phyloP scores from a whole-genome alignment of 352 stramenopile species.

The Globisporangium ultimum region DNA sequence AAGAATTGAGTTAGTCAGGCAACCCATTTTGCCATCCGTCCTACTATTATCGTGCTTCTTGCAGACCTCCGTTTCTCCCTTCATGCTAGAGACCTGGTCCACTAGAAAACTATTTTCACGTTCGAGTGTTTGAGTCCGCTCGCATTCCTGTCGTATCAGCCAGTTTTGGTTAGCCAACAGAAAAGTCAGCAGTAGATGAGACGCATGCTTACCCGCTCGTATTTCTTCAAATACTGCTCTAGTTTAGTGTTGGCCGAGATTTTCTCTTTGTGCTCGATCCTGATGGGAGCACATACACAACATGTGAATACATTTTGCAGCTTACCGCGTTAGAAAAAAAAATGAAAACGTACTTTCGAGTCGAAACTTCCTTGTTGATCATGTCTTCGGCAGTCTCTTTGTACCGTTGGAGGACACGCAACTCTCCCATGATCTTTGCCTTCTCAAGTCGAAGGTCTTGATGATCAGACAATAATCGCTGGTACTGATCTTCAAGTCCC shows the following conservation, averaged over 20 bases:
- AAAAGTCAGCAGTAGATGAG: not conserved
- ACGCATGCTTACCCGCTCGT: constrained; percentile 36
- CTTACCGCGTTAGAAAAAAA: not conserved
- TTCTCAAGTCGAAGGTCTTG: constrained; percentile 68
- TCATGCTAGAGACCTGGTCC: constrained; percentile 68
- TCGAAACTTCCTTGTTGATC: constrained; percentile 48
- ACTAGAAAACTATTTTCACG: constrained; percentile 67
- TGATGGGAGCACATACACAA: constrained; percentile 7
- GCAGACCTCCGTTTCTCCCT: constrained; percentile 58
- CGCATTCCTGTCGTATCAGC: constrained; percentile 33
- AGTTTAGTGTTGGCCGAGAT: constrained; percentile 58
- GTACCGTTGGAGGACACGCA: constrained; percentile 68
- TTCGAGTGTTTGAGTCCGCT: constrained; percentile 52
- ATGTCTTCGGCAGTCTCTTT: constrained; percentile 71
- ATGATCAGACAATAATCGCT: constrained; percentile 59
- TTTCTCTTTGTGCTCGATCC: constrained; percentile 68
- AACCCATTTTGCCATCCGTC: not conserved
- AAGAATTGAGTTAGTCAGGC: not conserved
- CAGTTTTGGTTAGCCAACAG: not conserved
- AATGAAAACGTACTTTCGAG: constrained; percentile 37
- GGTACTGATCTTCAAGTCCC: constrained; percentile 65
- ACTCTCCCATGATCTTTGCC: constrained; percentile 59
- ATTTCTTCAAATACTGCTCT: constrained; percentile 81
- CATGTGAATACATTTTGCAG: constrained; percentile 1
- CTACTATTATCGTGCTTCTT: not conserved